Conservation (phyloP, 2,329 filamentous ascomycete species). For the Rhinocladiella similis region DNA sequence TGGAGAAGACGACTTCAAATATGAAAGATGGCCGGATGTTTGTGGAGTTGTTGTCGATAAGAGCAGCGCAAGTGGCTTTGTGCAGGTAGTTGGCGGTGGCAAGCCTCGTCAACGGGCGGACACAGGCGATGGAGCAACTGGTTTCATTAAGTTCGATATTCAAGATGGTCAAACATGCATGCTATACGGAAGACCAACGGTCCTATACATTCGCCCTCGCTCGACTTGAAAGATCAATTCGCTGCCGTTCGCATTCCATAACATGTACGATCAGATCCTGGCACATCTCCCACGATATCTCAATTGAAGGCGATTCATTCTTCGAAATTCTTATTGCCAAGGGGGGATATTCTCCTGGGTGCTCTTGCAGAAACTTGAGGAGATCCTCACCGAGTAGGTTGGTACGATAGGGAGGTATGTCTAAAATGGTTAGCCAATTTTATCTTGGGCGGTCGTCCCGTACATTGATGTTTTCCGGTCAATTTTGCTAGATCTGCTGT, state of each 20-base stretch:
- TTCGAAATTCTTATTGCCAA: neutral
- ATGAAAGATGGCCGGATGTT: slow-evolving; percentile 10
- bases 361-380: slow-evolving; percentile 1
- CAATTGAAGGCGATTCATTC: slow-evolving; percentile 2
- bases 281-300: neutral
- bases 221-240: slow-evolving; percentile 2
- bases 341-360: neutral
- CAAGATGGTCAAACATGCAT: slow-evolving; percentile 8
- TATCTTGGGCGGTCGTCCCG: neutral
- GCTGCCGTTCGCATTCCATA: neutral
- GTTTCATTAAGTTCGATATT: slow-evolving; percentile 8
- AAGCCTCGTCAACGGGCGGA: neutral
- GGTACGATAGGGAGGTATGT: slow-evolving; percentile 2
- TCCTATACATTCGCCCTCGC: slow-evolving; percentile 8
- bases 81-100: slow-evolving; percentile 4
- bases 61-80: slow-evolving; percentile 9
- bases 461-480: neutral
- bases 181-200: slow-evolving; percentile 12
- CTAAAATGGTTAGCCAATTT: slow-evolving; percentile 1
- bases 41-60: slow-evolving; percentile 11
- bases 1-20: slow-evolving; percentile 11
- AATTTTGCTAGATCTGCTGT: neutral
- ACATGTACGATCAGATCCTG: slow-evolving; percentile 1
- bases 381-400: neutral
- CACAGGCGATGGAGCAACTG: neutral